Evolutionary conservation across 352 stramenopile genomes (phyloP).

Genomic region (Thalassiosira tumida): DNA sequence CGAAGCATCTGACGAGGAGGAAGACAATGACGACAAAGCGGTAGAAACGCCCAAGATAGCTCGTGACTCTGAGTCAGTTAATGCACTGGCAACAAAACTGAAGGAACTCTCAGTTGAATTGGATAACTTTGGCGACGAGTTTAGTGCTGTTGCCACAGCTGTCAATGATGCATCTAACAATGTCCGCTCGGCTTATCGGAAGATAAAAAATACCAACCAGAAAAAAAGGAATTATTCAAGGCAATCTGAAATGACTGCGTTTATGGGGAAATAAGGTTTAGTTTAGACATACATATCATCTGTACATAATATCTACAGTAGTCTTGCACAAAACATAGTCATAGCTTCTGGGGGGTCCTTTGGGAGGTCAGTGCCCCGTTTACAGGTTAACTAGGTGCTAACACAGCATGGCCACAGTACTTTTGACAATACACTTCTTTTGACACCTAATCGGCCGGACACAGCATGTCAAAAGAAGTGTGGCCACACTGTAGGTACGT

Average conservation of each 20-base stretch:
- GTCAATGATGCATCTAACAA: neutral
- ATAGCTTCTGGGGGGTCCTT: neutral
- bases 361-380: neutral
- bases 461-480: neutral
- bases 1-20: no score
- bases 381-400: neutral
- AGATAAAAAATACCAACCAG: neutral
- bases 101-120: neutral
- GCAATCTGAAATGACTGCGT: neutral
- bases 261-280: neutral
- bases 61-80: neutral
- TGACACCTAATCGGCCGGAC: neutral
- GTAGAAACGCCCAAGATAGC: neutral
- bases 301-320: neutral
- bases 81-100: neutral
- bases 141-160: neutral
- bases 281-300: neutral
- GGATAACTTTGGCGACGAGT: neutral
- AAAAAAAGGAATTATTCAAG: neutral
- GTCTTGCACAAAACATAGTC: neutral
- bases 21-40: neutral
- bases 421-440: neutral
- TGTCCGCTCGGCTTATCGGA: neutral
- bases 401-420: neutral
- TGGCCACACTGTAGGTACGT: neutral